Evolutionary conservation across 176 grass and related monocot genomes (phyloP).

Genomic region (Hordeum marinum): DNA sequence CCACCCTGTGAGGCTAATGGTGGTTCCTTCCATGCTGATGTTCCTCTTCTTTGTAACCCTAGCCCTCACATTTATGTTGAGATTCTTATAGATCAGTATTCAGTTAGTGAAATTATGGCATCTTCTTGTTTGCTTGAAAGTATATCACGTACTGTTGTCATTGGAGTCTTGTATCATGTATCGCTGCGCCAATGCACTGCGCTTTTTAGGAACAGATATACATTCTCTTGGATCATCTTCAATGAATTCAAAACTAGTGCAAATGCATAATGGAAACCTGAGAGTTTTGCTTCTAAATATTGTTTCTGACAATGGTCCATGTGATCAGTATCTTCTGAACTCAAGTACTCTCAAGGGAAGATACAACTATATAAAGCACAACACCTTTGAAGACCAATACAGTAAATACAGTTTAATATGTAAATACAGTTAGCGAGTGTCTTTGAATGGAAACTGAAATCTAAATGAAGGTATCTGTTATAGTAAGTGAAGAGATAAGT

Average conservation of each 20-base stretch:
- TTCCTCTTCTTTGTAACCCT: not conserved
- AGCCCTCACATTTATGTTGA: not conserved
- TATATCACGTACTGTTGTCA: not conserved
- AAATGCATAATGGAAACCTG: not conserved
- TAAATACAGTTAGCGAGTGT: not conserved
- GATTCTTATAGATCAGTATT: not conserved
- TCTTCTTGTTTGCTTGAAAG: not conserved
- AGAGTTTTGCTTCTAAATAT: not conserved
- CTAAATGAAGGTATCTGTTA: not conserved
- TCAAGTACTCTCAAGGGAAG: not conserved
- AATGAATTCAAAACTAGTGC: not conserved
- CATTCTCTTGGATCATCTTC: not conserved
- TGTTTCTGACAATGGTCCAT: constrained; percentile 1
- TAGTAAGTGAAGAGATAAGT: not conserved
- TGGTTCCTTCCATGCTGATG: not conserved
- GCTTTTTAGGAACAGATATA: not conserved
- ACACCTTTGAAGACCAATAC: not conserved
- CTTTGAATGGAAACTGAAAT: not conserved
- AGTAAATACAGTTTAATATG: not conserved
- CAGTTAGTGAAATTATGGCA: not conserved
- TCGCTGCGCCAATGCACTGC: not conserved
- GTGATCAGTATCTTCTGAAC: not conserved
- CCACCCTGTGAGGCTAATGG: not conserved
- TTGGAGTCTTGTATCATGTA: not conserved
- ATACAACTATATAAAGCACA: not conserved